Percentiles rank a stretch among this genome's conserved stretches.
Evolutionary conservation across 805 yeast genomes (phyloP).

Genomic region (Metschnikowia gelsemii): DNA sequence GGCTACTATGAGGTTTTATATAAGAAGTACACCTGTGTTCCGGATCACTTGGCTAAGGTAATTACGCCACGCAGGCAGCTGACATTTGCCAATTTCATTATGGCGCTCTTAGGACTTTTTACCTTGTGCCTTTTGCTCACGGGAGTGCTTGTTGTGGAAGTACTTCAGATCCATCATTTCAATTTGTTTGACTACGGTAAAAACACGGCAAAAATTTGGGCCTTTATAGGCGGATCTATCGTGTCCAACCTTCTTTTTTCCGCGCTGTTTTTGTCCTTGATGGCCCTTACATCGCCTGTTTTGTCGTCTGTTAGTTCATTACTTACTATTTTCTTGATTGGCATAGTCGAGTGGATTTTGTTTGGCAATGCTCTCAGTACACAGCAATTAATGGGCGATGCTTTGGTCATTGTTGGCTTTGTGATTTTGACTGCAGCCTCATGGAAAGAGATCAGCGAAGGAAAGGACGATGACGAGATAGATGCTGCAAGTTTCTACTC

Average conservation of each 20-base stretch:
- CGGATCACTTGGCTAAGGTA: constrained; percentile 46
- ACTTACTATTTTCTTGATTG: constrained; percentile 76
- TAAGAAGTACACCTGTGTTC: constrained; percentile 74
- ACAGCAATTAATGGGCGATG: constrained; percentile 67
- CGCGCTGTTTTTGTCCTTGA: constrained; percentile 67
- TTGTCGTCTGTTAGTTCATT: constrained; percentile 65
- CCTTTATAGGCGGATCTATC: constrained; percentile 51
- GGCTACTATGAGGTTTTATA: constrained; percentile 84
- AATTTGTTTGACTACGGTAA: constrained; percentile 49
- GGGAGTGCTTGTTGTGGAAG: constrained; percentile 48
- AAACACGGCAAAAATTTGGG: constrained; percentile 39
- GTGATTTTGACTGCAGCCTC: constrained; percentile 60
- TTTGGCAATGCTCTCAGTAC: constrained; percentile 57
- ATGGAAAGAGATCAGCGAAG: constrained; percentile 62
- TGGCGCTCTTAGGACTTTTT: constrained; percentile 62
- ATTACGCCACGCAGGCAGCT: constrained; percentile 64
- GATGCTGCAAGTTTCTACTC: constrained; percentile 43
- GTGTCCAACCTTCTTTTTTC: constrained; percentile 66
- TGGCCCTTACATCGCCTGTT: constrained; percentile 85
- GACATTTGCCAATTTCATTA: constrained; percentile 75
- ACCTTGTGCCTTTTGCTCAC: constrained; percentile 53
- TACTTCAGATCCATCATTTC: constrained; percentile 58
- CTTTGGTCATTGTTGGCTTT: constrained; percentile 69
- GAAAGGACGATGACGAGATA: constrained; percentile 45
- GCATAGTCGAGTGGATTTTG: constrained; percentile 67